phyloP scores from a whole-genome alignment of 768 basidiomycete genomes.

The Kwoniella dendrophila region DNA sequence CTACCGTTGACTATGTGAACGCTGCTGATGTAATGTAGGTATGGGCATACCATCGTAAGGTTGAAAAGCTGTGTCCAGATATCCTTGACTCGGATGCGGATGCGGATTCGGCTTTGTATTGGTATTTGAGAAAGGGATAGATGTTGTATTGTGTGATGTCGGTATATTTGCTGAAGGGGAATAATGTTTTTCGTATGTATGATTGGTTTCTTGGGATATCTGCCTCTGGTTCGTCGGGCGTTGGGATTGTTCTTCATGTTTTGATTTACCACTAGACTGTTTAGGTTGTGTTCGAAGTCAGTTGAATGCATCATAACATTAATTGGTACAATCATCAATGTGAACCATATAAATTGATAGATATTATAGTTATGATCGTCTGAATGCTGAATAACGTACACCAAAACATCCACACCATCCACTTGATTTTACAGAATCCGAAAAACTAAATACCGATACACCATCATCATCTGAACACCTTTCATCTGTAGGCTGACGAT shows the following conservation, averaged over 20 bases:
- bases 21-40: background rate
- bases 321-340: background rate
- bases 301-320: background rate
- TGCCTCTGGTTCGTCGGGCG: background rate
- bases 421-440: background rate
- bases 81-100: background rate
- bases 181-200: too few relatives aligned
- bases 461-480: conserved; percentile 1
- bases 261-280: too few relatives aligned
- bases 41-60: background rate
- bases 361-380: too few relatives aligned
- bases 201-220: too few relatives aligned
- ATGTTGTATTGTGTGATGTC: too few relatives aligned
- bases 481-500: conserved; percentile 1
- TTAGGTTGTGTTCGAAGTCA: too few relatives aligned
- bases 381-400: too few relatives aligned
- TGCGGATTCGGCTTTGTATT: background rate
- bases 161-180: too few relatives aligned
- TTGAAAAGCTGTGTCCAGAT: background rate
- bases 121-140: background rate
- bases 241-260: too few relatives aligned
- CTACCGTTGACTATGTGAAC: background rate
- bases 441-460: conserved; percentile 15
- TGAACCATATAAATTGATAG: too few relatives aligned
- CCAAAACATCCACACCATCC: conserved; percentile 7